Evolutionary conservation across 805 yeast genomes (phyloP).

Genomic region (Wickerhamomyces mucosus): DNA sequence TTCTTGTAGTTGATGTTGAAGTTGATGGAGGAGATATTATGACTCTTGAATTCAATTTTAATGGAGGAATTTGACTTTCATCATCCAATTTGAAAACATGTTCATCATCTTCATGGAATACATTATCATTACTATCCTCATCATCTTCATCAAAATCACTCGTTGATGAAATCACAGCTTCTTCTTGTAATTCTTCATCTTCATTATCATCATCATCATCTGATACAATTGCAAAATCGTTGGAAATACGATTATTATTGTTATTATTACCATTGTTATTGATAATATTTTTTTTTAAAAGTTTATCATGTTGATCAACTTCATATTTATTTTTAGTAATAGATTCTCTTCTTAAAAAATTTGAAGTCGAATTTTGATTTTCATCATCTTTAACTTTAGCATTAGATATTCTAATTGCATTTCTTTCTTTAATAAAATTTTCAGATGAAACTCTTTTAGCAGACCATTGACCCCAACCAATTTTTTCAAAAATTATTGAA

Average conservation of each 20-base stretch:
- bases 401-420: slow-evolving; percentile 28
- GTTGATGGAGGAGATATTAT: slow-evolving; percentile 14
- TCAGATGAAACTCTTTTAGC: slow-evolving; percentile 43
- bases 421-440: slow-evolving; percentile 30
- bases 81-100: slow-evolving; percentile 26
- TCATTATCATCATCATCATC: slow-evolving; percentile 27
- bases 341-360: slow-evolving; percentile 21
- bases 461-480: slow-evolving; percentile 98
- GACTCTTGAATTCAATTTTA: slow-evolving; percentile 16
- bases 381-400: slow-evolving; percentile 35
- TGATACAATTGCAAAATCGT: slow-evolving; percentile 21
- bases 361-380: not conserved
- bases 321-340: slow-evolving; percentile 20
- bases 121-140: slow-evolving; percentile 19
- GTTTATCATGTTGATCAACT: slow-evolving; percentile 17
- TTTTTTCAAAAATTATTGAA: slow-evolving; percentile 71
- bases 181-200: no score
- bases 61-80: slow-evolving; percentile 23
- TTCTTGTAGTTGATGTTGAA: slow-evolving; percentile 8
- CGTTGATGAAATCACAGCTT: slow-evolving; percentile 2
- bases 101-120: slow-evolving; percentile 5
- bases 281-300: slow-evolving; percentile 17
- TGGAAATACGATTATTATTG: slow-evolving; percentile 27
- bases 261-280: slow-evolving; percentile 9
- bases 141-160: slow-evolving; percentile 24